Base-by-base conservation (phyloP, 768 basidiomycete genomes). In the Naganishia kalamii region DNA sequence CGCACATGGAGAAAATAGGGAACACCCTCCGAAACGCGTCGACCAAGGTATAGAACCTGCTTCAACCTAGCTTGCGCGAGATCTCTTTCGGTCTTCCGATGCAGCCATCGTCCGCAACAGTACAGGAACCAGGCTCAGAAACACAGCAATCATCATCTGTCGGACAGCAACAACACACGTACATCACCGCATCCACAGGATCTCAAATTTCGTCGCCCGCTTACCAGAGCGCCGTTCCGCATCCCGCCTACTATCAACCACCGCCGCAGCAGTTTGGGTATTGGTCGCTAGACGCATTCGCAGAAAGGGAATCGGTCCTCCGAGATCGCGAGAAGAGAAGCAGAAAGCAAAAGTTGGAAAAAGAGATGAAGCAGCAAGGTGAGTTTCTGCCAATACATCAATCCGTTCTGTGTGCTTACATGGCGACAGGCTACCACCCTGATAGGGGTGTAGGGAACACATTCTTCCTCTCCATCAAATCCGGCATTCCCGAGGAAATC, bases 391-490 rank as follows among this genome's bases (percentile, higher is more conserved):
- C 17, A 11, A 47, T 43, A 29, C 33, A 11, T 48, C 10, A 25
- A 3, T 6, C 41, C 33, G 40, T 43, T 15, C 37, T 15, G 17
- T n/a, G 10, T n/a, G 10, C 2, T 17, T 21, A 21, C 12, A n/a
- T 35, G 12, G 7, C n/a, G 21, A 21, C 41, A 67, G 66, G 66
- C 21, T 67, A 67, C 85, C 92, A 90, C 72, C 88, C 90, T n/a
- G 89, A 92, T 70, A 81, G 83, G 1, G 82, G 84, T 2, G 81
- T 88, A 0, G 87, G 81, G 74, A 97, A 97, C 75, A 84, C 93
- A 44, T 90, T 97, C 85, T 81, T 91, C n/a, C 85, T 99, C 17
- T 87, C 92, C 2, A 79, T 98, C 44, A 84, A 86, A 27, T 97
- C 90, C 15, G 88, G 86, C 4, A 87, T 98, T 50, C 82, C 86